phyloP scores from a whole-genome alignment of 495 filamentous ascomycete species.

The Parachaetomium inaequale region DNA sequence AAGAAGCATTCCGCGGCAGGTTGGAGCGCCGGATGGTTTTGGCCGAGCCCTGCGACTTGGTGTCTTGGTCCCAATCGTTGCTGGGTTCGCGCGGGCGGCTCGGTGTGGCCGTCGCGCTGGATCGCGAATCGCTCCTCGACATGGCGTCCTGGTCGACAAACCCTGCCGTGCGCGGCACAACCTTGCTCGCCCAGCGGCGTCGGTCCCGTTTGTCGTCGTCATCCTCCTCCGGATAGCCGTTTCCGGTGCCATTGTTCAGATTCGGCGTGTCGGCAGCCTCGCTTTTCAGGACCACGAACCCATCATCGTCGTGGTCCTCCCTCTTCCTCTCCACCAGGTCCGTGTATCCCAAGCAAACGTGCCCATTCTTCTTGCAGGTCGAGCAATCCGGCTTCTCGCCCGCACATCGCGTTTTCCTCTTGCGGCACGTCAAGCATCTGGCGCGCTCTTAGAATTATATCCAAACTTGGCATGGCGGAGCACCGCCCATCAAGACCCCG shows the following conservation, averaged over 20 bases:
- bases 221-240: constrained; percentile 26
- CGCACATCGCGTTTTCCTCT: constrained; percentile 78
- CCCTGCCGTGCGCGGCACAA: constrained; percentile 17
- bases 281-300: constrained; percentile 21
- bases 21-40: constrained; percentile 22
- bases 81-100: constrained; percentile 19
- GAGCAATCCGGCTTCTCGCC: constrained; percentile 72
- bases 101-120: constrained; percentile 22
- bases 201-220: constrained; percentile 37
- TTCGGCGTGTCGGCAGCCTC: constrained; percentile 26
- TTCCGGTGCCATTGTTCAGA: constrained; percentile 27
- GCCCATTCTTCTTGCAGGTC: constrained; percentile 71
- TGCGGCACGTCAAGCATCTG: constrained; percentile 76
- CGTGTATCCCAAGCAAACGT: constrained; percentile 65
- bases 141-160: constrained; percentile 23
- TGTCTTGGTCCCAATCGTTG: constrained; percentile 33
- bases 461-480: neutral
- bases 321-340: constrained; percentile 48
- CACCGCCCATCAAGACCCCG: constrained; percentile 5
- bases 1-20: constrained; percentile 35
- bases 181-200: constrained; percentile 34
- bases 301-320: constrained; percentile 25
- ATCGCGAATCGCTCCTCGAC: constrained; percentile 25
- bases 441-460: constrained; percentile 28
- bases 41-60: constrained; percentile 23